Evolutionary conservation across 345 rosid species (phyloP).

Genomic region (rapeseed (Brassica napus)): Da-Ae NC_063440.1:27029001-27029500

Average conservation of each 20-base stretch:
- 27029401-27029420: conserved; percentile 18
- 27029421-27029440: conserved; percentile 25
- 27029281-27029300: conserved; percentile 29
- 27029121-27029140: conserved; percentile 38
- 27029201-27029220: conserved; percentile 22
- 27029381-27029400: conserved; percentile 2
- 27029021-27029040: background rate
- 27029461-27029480: conserved; percentile 99
- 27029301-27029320: conserved; percentile 36
- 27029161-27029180: conserved; percentile 12
- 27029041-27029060: conserved; percentile 9
- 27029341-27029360: background rate
- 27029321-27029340: background rate
- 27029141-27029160: background rate
- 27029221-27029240: conserved; percentile 11
- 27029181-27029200: conserved; percentile 38
- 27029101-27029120: conserved; percentile 35
- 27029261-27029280: conserved; percentile 37
- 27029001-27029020: conserved; percentile 34
- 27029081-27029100: conserved; percentile 20
- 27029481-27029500: conserved; percentile 80
- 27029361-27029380: conserved; percentile 2
- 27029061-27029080: conserved; percentile 19
- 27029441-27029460: conserved; percentile 85
- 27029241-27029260: conserved; percentile 36